A percentile compares a stretch with the other conserved stretches of the same genome.
Evolutionary conservation across 345 rosid species (phyloP).

Genomic region (Eutrema heterophyllum): DNA sequence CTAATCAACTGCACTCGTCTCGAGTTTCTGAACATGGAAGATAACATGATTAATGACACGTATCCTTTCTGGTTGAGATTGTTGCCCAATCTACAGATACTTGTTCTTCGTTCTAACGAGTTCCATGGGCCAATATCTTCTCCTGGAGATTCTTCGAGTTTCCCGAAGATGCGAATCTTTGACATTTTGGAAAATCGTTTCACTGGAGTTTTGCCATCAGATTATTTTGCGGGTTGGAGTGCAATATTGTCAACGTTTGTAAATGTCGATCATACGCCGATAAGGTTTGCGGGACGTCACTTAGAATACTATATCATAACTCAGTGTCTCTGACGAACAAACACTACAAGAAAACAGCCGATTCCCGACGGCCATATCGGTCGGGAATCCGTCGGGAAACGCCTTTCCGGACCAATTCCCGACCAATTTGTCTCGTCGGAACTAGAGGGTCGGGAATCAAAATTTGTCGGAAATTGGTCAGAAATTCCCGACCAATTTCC

Average conservation of each 20-base stretch:
- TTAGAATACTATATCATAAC: not conserved
- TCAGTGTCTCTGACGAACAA: not conserved
- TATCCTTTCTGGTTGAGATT: conserved; percentile 41
- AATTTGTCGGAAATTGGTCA: too few relatives aligned
- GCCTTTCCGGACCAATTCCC: too few relatives aligned
- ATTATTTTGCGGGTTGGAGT: conserved; percentile 15
- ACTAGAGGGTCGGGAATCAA: too few relatives aligned
- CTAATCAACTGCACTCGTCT: conserved; percentile 29
- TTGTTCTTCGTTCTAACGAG: conserved; percentile 40
- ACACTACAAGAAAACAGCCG: too few relatives aligned
- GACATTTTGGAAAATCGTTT: conserved; percentile 40
- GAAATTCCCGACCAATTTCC: too few relatives aligned
- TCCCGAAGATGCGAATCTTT: conserved; percentile 40
- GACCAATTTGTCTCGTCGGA: too few relatives aligned
- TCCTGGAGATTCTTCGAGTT: not conserved
- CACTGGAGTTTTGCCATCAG: not conserved
- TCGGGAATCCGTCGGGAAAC: too few relatives aligned
- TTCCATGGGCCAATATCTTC: conserved; percentile 37
- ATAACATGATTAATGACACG: conserved; percentile 27
- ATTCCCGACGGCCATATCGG: too few relatives aligned
- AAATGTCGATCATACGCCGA: too few relatives aligned
- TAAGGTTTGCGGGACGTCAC: not conserved
- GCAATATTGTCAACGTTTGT: too few relatives aligned
- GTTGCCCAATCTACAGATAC: conserved; percentile 28
- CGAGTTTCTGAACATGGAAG: conserved; percentile 41